Percentiles rank a stretch among this genome's conserved stretches.
phyloP scores from a whole-genome alignment of 176 grass and related monocot species.

The sorghum (Sorghum bicolor) region DNA sequence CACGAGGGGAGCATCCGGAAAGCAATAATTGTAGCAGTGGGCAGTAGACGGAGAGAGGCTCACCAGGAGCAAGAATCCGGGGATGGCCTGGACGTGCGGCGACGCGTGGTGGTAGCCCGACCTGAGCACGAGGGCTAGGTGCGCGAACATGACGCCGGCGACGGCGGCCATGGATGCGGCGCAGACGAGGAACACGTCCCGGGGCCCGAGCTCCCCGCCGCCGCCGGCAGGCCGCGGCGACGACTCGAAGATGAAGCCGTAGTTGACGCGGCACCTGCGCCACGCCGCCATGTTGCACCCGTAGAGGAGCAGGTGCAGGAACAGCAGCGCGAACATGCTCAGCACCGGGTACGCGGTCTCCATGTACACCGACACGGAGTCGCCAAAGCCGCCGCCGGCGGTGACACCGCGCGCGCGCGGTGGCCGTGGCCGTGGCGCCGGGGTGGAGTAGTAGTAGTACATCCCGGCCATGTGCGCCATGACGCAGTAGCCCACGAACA shows the following conservation, averaged over 20 bases:
- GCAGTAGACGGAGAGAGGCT: neutral
- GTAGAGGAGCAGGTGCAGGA: slow-evolving; percentile 78
- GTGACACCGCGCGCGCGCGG: too few species aligned
- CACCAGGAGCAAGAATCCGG: slow-evolving; percentile 69
- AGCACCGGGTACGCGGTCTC: slow-evolving; percentile 82
- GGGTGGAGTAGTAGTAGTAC: slow-evolving; percentile 21
- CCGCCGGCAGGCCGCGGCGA: neutral
- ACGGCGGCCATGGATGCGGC: slow-evolving; percentile 56
- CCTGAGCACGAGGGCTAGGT: slow-evolving; percentile 49
- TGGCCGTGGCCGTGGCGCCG: neutral
- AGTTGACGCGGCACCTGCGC: slow-evolving; percentile 68
- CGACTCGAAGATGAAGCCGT: slow-evolving; percentile 79
- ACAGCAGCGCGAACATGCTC: slow-evolving; percentile 78
- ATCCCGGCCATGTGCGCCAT: slow-evolving; percentile 66
- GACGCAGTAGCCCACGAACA: slow-evolving; percentile 66
- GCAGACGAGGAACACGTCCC: slow-evolving; percentile 62
- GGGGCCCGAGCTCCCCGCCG: slow-evolving; percentile 49
- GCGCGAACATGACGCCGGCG: slow-evolving; percentile 61
- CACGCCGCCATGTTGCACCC: slow-evolving; percentile 79
- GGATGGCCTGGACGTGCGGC: slow-evolving; percentile 54
- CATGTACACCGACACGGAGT: slow-evolving; percentile 53
- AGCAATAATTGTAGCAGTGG: neutral
- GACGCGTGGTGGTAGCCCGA: slow-evolving; percentile 44
- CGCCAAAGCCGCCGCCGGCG: neutral
- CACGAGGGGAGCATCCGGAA: neutral